Evolutionary conservation across 164 flowering plant species (phyloP), one percentile per base, ranked within the genome.

Genomic region (Magnolia officinalis): DNA sequence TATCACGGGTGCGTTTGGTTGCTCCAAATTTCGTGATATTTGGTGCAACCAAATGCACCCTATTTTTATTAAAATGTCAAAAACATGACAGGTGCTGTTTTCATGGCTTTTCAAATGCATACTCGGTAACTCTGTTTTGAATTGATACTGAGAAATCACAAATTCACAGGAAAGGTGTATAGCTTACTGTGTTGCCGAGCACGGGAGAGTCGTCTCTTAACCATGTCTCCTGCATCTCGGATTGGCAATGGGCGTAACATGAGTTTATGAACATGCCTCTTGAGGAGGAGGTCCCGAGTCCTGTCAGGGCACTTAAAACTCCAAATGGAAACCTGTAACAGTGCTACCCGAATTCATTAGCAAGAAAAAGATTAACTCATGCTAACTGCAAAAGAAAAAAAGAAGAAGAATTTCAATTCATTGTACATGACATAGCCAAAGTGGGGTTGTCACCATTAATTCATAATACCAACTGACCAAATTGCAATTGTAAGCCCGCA

Each of bases 201-300:
- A 75, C 67, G 0, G 98, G 97, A 55, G 98, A 95, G 77, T 84
- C 88, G 2, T 59, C 71, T 50, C 82, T 81, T 10, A 90, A 78
- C 99, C 99, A 95, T 19, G 91, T 87, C 79, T 84, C 96, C 72
- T 94, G 95, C 82, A 75, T 84, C 86, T 86, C 98, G 7, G 97
- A 84, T 81, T 95, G 99, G 88, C 98, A 95, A 67, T 94, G 98
- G 11, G 90, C 86, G 72, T 89, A 95, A 83, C 99, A 95, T 14
- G 96, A 86, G 79, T 93, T 89, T 50, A 93, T 84, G 71, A 88
- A 95, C 78, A 86, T 74, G 55, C 99, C 98, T 80, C 86, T 86
- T 0, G 88, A 71, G 7, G 83, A 14, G 64, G 90, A 85, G 71
- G 11, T 76, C 2, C 87, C 85, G 1, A 92, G 59, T 50, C 72